These are phyloP conservation scores for Citropsis articulata DNA, from an alignment of 345 rosid genomes.

Conservation along the genomic window DNA sequence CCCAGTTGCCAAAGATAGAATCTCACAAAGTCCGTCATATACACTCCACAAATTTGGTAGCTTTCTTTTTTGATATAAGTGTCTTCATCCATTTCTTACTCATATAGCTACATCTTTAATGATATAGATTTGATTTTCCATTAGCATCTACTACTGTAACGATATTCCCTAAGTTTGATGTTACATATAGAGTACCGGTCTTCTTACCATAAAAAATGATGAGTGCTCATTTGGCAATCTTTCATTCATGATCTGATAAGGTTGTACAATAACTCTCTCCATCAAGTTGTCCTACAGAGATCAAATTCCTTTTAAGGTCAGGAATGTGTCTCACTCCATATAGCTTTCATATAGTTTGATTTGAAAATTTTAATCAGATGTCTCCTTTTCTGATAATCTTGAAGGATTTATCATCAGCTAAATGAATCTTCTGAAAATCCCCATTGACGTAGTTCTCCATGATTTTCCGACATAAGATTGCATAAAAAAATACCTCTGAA, in stretches of 20 bases:
- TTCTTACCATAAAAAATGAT: not conserved
- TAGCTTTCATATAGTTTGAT: not conserved
- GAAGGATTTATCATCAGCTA: not conserved
- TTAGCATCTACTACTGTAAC: not conserved
- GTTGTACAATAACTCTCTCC: not conserved
- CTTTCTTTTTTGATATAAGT: not conserved
- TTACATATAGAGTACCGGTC: not conserved
- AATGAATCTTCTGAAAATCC: not conserved
- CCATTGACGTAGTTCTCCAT: not conserved
- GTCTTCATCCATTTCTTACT: not conserved
- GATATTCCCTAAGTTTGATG: not conserved
- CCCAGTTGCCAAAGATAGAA: not conserved
- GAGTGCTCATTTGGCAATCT: not conserved
- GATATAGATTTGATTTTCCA: not conserved
- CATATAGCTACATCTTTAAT: not conserved
- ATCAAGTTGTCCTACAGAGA: not conserved
- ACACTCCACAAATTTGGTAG: rapidly evolving
- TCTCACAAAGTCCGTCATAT: no score
- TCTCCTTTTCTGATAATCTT: not conserved
- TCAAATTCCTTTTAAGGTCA: not conserved
- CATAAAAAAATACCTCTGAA: not conserved
- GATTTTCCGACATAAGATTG: not conserved
- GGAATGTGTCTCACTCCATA: not conserved
- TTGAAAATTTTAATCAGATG: not conserved
- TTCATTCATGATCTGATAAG: not conserved